phyloP scores from a whole-genome alignment of 2,329 filamentous ascomycete species.

The Cercospora janseana region DNA sequence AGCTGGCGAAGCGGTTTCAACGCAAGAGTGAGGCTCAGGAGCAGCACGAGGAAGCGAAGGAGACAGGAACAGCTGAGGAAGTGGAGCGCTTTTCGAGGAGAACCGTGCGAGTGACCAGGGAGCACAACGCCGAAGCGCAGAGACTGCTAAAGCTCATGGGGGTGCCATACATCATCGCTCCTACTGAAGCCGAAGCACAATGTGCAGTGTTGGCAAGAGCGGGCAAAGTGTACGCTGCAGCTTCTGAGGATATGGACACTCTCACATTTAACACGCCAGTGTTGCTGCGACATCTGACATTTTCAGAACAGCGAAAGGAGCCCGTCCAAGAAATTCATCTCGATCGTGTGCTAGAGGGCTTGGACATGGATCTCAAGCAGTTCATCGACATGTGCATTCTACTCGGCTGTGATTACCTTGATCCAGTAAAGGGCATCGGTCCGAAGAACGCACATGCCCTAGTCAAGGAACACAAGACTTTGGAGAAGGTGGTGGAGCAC shows the following conservation, averaged over 20 bases:
- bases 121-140: slow-evolving; percentile 96
- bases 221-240: slow-evolving; percentile 94
- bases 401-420: slow-evolving; percentile 95
- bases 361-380: slow-evolving; percentile 83
- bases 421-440: slow-evolving; percentile 91
- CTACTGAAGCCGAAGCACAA: slow-evolving; percentile 95
- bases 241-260: slow-evolving; percentile 98
- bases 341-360: slow-evolving; percentile 78
- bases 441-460: slow-evolving; percentile 89
- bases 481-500: slow-evolving; percentile 82
- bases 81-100: slow-evolving; percentile 94
- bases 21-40: slow-evolving; percentile 91
- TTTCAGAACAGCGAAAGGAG: slow-evolving; percentile 95
- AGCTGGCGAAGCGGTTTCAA: slow-evolving; percentile 92
- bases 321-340: slow-evolving; percentile 94
- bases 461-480: slow-evolving; percentile 83
- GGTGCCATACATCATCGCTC: slow-evolving; percentile 89
- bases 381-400: slow-evolving; percentile 98
- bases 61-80: slow-evolving; percentile 95
- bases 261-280: slow-evolving; percentile 93
- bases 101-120: slow-evolving; percentile 89
- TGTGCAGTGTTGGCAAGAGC: slow-evolving; percentile 85
- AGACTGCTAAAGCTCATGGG: slow-evolving; percentile 90
- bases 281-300: slow-evolving; percentile 86
- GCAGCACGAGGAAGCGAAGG: slow-evolving; percentile 89